Conservation (phyloP, 2,329 filamentous ascomycete genomes). For the Phialemoniopsis sp. region DNA sequence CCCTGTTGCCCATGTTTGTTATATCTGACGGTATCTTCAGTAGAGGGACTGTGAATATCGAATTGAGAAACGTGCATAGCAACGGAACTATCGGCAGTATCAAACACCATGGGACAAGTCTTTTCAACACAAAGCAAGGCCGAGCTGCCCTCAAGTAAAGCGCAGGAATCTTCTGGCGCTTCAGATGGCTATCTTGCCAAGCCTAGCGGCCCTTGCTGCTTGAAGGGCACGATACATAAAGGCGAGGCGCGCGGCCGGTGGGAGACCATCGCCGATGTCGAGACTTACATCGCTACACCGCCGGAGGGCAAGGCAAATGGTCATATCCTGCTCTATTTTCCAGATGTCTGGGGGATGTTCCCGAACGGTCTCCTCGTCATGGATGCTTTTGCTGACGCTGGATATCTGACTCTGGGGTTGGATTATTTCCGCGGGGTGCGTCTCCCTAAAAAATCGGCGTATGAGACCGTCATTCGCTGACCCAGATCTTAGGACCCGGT, state of each 20-base stretch:
- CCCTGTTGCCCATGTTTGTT: no score
- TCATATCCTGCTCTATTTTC: constrained; percentile 12
- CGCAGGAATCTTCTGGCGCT: not conserved
- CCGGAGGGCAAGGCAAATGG: constrained; percentile 8
- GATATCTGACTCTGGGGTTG: constrained; percentile 11
- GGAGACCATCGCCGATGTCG: constrained; percentile 12
- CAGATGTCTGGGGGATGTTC: constrained; percentile 13
- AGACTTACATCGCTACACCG: constrained; percentile 18
- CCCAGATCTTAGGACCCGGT: constrained; percentile 14
- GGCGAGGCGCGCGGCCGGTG: constrained; percentile 16
- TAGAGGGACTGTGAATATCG: no score
- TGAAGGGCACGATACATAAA: constrained; percentile 15
- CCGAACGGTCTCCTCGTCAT: constrained; percentile 14
- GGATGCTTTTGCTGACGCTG: constrained; percentile 13
- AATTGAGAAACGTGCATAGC: no score
- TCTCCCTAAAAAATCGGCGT: no score
- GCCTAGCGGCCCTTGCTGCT: constrained; percentile 16
- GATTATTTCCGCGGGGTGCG: constrained; percentile 13
- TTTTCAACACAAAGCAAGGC: no score
- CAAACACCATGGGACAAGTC: no score
- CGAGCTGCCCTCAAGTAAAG: not conserved
- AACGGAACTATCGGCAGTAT: no score
- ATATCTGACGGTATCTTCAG: no score
- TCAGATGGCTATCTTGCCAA: constrained; percentile 12
- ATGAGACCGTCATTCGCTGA: no score